Evolutionary conservation across 208 protist genomes (phyloP).

Genomic region (Crithidia fasciculata): DNA sequence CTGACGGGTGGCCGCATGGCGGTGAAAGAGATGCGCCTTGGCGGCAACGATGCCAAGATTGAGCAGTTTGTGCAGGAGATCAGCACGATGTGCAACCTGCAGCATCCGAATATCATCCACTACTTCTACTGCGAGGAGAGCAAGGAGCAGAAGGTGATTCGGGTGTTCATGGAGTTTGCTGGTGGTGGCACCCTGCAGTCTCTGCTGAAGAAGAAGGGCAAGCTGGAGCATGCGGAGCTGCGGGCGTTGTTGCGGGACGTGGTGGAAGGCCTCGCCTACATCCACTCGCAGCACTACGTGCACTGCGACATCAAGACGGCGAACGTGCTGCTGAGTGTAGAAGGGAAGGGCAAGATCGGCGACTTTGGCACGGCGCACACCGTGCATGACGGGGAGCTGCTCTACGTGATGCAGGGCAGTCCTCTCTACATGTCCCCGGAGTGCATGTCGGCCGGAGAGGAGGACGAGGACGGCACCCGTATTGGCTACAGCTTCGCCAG

Average conservation of each 20-base stretch:
- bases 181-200: conserved; percentile 79
- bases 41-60: conserved; percentile 65
- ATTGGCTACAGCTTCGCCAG: conserved; percentile 85
- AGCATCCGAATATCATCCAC: conserved; percentile 94
- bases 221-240: conserved; percentile 69
- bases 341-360: conserved; percentile 88
- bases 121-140: conserved; percentile 93
- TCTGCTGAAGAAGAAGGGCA: conserved; percentile 58
- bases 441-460: conserved; percentile 83
- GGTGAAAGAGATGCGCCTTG: conserved; percentile 85
- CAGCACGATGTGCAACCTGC: conserved; percentile 89
- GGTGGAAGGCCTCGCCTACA: conserved; percentile 89
- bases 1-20: conserved; percentile 91
- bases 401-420: conserved; percentile 90
- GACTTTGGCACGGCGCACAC: conserved; percentile 91
- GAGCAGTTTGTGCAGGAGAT: conserved; percentile 88
- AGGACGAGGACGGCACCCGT: conserved; percentile 63
- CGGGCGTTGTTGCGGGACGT: conserved; percentile 76
- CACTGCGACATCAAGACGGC: conserved; percentile 94
- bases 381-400: conserved; percentile 59
- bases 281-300: conserved; percentile 91
- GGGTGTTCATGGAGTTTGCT: conserved; percentile 94
- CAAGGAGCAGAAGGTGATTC: conserved; percentile 60
- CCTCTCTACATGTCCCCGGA: conserved; percentile 91
- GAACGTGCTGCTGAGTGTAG: conserved; percentile 87